Evolutionary conservation across 176 grass and related monocot genomes (phyloP).

Genomic region (Areca catechu): DNA sequence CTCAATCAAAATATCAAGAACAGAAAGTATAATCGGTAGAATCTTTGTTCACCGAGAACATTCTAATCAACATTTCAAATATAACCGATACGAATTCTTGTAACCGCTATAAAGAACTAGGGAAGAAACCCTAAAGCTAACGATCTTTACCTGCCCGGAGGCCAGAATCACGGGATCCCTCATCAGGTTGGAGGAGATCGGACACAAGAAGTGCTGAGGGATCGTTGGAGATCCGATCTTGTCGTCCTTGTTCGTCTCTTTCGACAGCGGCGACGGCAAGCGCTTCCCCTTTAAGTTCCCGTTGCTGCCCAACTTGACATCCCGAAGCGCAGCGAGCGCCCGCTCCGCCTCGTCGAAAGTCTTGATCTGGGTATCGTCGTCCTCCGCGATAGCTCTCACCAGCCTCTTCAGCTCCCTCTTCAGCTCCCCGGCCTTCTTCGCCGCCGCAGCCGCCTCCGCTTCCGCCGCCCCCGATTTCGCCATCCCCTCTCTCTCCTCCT

Average conservation of each 20-base stretch:
- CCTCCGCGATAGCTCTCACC: slow-evolving; percentile 25
- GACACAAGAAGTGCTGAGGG: slow-evolving; percentile 58
- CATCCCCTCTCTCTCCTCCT: no score
- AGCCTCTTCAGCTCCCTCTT: slow-evolving; percentile 34
- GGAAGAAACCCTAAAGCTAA: slow-evolving; percentile 4
- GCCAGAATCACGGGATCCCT: slow-evolving; percentile 70
- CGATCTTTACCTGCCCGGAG: slow-evolving; percentile 59
- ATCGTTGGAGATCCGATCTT: slow-evolving; percentile 1
- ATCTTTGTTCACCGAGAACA: no score
- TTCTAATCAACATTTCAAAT: not conserved
- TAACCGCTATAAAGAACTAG: slow-evolving; percentile 1
- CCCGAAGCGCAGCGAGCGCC: slow-evolving; percentile 41
- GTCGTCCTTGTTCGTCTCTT: no score
- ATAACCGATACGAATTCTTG: slow-evolving; percentile 5
- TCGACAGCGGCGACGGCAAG: no score
- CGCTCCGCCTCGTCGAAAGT: slow-evolving; percentile 44
- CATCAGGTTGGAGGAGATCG: slow-evolving; percentile 71
- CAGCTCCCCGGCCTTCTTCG: slow-evolving; percentile 20
- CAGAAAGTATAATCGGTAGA: no score
- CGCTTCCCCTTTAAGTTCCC: no score
- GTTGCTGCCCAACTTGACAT: slow-evolving; percentile 18
- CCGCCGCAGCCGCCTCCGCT: not conserved
- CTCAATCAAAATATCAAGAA: no score
- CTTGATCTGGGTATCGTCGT: slow-evolving; percentile 15
- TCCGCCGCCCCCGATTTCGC: no score